Conservation (phyloP, 2,329 filamentous ascomycete genomes). For the Stagonosporopsis vannaccii region DNA sequence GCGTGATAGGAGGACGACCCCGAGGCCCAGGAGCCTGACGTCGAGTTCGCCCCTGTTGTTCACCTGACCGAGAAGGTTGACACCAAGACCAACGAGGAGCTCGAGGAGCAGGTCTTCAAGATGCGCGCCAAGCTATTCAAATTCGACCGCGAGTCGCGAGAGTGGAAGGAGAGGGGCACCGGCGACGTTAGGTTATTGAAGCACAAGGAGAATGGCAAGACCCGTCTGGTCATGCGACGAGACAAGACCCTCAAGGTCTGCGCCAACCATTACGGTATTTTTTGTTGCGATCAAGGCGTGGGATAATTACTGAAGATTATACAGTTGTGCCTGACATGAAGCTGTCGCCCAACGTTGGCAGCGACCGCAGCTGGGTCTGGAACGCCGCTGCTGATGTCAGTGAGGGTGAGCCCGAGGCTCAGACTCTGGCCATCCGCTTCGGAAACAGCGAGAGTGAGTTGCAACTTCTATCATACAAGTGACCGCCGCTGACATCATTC, state of each 20-base stretch:
- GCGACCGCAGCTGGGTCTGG: conserved; percentile 99
- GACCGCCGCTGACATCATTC: background rate
- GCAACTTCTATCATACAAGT: background rate
- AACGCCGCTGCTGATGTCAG: conserved; percentile 97
- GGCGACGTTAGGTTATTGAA: conserved; percentile 96
- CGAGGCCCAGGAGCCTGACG: conserved; percentile 90
- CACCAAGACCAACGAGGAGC: conserved; percentile 97
- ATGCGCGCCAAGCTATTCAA: conserved; percentile 99
- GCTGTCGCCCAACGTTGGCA: conserved; percentile 96
- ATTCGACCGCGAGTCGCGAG: conserved; percentile 87
- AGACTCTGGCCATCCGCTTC: conserved; percentile 95
- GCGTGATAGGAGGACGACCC: conserved; percentile 69
- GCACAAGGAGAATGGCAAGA: conserved; percentile 99
- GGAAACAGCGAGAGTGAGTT: conserved; percentile 90
- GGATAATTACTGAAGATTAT: conserved; percentile 29
- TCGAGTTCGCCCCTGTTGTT: conserved; percentile 97
- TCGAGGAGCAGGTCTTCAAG: conserved; percentile 97
- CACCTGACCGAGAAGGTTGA: conserved; percentile 97
- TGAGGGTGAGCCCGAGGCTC: conserved; percentile 95
- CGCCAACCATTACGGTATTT: conserved; percentile 98
- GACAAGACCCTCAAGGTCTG: conserved; percentile 99
- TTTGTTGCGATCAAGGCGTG: conserved; percentile 13
- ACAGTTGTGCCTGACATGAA: conserved; percentile 98
- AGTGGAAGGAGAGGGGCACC: conserved; percentile 99
- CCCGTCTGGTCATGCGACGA: conserved; percentile 94